Evolutionary conservation across 805 yeast genomes (phyloP), one percentile per base, ranked within the genome.

Genomic region (Spathaspora gorwiae): DNA sequence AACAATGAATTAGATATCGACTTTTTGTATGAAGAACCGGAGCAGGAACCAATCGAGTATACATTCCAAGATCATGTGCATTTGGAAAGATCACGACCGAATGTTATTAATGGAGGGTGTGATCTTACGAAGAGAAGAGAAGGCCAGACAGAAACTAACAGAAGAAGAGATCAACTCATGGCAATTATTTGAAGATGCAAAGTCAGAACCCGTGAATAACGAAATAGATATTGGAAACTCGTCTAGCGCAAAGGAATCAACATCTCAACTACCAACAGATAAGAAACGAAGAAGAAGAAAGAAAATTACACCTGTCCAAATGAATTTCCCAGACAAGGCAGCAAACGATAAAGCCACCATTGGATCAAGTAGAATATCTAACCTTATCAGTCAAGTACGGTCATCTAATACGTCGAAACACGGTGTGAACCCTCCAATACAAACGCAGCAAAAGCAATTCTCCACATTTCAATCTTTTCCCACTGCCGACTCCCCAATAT

Each of bases 31-130:
- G 54, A 56, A 24, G 42, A 53, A 24, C 50, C 43, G 10, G 43
- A 48, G 32, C 26, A 45, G 14, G 27, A 32, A 9, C 42, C 43
- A 19, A 5, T 35, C 6, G 31, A 26, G 14, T 37, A 31, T 13
- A 32, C 35, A 14, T 14, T 10, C 6, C 26, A 14, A 10, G 13
- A 10, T 2, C 10, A 24, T 35, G 41, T 13, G 13, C n/a, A 13
- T 12, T 29, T 32, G 29, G 41, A 39, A 26, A 6, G 30, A n/a
- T 26, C 39, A 36, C 39, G 35, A 30, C 56, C 59, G 13, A 29
- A 9, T 9, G 63, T 58, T 9, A 51, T 65, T 15, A 71, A 71
- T 45, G 76, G 76, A 6, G 76, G 76, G 76, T 0, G 65, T 66
- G 1, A 45, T 67, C 10, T 55, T 60, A 26, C 48, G 76, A 37